Percentiles rank a stretch among this genome's conserved stretches.
Conservation (phyloP, 1,284 basidiomycete genomes). For the Melampsora abietis-canadensis region DNA sequence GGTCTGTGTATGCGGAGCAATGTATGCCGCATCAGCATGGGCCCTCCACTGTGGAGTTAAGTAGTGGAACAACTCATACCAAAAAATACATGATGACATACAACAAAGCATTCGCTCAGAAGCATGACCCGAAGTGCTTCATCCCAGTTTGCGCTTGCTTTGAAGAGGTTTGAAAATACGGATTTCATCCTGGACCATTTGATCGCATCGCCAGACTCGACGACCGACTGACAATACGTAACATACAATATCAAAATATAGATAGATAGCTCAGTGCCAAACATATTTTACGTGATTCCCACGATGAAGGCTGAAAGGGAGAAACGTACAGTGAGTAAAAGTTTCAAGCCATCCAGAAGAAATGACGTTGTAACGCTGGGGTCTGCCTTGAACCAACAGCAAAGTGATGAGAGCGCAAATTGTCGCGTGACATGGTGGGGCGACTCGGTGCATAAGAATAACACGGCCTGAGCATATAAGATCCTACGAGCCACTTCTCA, state of each 20-base stretch:
- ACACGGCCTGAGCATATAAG: constrained; percentile 60
- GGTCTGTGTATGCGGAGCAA: constrained; percentile 12
- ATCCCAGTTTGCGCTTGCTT: constrained; percentile 16
- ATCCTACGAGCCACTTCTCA: constrained; percentile 24
- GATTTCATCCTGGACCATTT: constrained; percentile 60
- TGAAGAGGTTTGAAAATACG: background rate
- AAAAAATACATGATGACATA: constrained; percentile 28
- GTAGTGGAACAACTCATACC: constrained; percentile 16
- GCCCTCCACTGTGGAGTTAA: background rate
- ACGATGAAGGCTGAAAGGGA: background rate
- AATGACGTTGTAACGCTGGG: constrained; percentile 52
- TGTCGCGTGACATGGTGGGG: constrained; percentile 64
- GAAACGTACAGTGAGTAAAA: constrained; percentile 22
- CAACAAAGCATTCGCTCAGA: constrained; percentile 33
- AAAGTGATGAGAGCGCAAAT: constrained; percentile 61
- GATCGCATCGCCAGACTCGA: constrained; percentile 68
- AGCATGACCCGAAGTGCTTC: constrained; percentile 14
- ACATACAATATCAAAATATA: constrained; percentile 1
- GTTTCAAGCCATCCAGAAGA: constrained; percentile 18
- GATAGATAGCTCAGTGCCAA: background rate
- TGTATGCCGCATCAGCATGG: too few relatives aligned
- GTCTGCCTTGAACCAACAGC: constrained; percentile 62
- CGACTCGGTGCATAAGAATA: constrained; percentile 71
- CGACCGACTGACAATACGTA: constrained; percentile 62
- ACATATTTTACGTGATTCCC: background rate